Percentiles rank a stretch among this genome's conserved stretches.
These are phyloP conservation scores for Trapa incisa DNA, from an alignment of 345 rosid genomes.

Conservation along the genomic window DNA sequence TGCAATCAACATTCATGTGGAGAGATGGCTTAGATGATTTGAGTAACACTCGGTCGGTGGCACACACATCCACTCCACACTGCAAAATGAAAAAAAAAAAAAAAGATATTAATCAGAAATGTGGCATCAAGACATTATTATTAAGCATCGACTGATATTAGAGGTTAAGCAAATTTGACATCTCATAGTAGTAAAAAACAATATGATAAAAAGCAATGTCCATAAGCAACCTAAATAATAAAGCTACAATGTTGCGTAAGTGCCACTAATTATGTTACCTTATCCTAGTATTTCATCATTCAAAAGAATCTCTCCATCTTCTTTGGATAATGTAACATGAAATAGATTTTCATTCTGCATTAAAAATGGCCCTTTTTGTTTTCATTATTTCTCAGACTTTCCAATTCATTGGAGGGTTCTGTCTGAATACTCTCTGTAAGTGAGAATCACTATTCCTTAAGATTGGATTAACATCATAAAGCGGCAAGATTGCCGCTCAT, in stretches of 20 bases:
- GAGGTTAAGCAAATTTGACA: neutral
- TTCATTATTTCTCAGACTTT: no score
- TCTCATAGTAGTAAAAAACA: neutral
- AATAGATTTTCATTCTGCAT: neutral
- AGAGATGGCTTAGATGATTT: slow-evolving; percentile 84
- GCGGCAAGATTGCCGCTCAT: no score
- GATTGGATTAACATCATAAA: no score
- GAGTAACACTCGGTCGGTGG: slow-evolving; percentile 52
- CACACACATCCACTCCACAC: slow-evolving; percentile 74
- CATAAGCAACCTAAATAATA: neutral
- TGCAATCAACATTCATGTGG: slow-evolving; percentile 76
- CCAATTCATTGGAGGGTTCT: no score
- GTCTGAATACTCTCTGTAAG: no score
- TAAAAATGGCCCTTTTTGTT: no score
- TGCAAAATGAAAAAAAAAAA: slow-evolving; percentile 14
- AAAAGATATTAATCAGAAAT: slow-evolving; percentile 2
- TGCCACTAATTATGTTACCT: no score
- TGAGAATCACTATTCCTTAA: no score
- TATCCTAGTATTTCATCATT: neutral
- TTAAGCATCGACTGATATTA: neutral
- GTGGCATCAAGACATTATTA: slow-evolving; percentile 1
- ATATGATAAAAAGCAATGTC: neutral
- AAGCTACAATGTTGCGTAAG: neutral
- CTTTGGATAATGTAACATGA: neutral
- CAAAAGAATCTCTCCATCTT: neutral